These are phyloP conservation scores for Inga laurina DNA, from an alignment of 306 rosid genomes.

Conservation along the genomic window DNA sequence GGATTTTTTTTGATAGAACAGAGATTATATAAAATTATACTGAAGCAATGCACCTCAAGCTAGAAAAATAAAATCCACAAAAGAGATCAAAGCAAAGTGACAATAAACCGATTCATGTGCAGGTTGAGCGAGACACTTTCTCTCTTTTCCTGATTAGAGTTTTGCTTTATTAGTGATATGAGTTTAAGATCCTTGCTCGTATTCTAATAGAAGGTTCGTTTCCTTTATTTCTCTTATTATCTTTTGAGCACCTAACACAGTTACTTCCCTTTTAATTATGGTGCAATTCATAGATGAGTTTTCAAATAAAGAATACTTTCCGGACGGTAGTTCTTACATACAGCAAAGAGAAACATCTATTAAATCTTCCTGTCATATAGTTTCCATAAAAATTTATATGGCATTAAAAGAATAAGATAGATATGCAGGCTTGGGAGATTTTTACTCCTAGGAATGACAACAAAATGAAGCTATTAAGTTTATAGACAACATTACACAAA, in stretches of 20 bases:
- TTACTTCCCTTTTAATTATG: background rate
- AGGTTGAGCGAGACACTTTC: no score
- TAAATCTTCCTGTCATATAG: conserved; percentile 5
- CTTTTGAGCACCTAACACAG: no score
- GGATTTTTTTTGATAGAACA: background rate
- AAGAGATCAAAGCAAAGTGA: background rate
- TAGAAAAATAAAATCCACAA: background rate
- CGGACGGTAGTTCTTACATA: conserved; percentile 9
- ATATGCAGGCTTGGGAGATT: background rate
- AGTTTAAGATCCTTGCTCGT: no score
- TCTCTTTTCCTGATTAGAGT: no score
- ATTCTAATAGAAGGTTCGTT: no score
- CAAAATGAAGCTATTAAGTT: background rate
- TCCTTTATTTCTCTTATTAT: no score
- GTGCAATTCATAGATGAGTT: conserved; percentile 15
- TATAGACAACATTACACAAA: background rate
- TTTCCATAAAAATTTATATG: background rate
- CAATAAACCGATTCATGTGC: no score
- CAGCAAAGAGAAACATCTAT: background rate
- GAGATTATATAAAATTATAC: background rate
- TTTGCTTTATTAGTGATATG: no score
- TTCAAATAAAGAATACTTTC: background rate
- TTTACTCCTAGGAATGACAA: background rate
- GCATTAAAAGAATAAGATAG: conserved; percentile 19
- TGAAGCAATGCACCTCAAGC: background rate